Conservation (phyloP, 257 asterid genomes). For the Rhazya stricta region DNA sequence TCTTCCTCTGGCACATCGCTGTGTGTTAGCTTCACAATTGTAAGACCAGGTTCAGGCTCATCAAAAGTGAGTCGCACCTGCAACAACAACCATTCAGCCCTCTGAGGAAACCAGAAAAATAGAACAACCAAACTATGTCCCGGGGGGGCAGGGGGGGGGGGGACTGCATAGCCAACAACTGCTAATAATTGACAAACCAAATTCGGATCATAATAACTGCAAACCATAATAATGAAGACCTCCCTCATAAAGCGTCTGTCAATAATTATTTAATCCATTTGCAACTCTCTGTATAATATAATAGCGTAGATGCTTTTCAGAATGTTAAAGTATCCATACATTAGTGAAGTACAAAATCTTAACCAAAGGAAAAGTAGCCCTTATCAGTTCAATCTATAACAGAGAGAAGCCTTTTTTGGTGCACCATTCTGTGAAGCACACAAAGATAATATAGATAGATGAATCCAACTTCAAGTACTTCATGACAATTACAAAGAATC, state of each 20-base stretch:
- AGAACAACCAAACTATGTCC: background rate
- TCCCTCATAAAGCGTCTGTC: background rate
- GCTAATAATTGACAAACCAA: background rate
- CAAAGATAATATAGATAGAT: background rate
- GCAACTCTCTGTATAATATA: background rate
- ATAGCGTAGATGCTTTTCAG: background rate
- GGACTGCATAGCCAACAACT: background rate
- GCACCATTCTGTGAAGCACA: background rate
- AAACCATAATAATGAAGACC: background rate
- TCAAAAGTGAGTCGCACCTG: conserved; percentile 80
- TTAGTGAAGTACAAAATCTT: background rate
- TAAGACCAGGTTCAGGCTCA: conserved; percentile 83
- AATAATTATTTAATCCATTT: background rate
- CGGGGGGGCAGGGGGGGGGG: too few species aligned
- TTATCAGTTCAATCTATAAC: background rate
- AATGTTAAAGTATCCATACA: background rate
- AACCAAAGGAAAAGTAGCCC: background rate
- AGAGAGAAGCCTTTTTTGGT: background rate
- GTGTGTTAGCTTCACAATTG: conserved; percentile 70
- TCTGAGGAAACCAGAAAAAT: conserved; percentile 1
- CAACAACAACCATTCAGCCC: conserved; percentile 7
- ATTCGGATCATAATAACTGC: background rate
- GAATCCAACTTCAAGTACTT: background rate
- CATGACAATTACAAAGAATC: background rate
- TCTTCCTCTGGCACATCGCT: conserved; percentile 89